A percentile compares a stretch with the other conserved stretches of the same genome.
Conservation (phyloP, 176 grass and related monocot genomes). For the Neostapfia colusana region DNA sequence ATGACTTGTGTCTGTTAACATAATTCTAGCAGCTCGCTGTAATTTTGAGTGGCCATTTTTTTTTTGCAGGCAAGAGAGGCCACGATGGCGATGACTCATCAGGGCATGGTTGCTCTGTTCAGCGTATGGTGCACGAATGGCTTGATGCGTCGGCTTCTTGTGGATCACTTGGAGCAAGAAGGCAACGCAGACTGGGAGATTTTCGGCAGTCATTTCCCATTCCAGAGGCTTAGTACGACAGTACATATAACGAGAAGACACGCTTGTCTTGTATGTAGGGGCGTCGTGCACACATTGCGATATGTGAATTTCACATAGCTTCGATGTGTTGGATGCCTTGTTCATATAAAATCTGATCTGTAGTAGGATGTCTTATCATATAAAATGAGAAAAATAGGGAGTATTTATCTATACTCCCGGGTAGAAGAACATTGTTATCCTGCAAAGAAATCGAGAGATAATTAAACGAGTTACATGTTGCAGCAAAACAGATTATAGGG, state of each 20-base stretch:
- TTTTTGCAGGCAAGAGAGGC: conserved; percentile 42
- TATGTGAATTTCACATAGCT: background rate
- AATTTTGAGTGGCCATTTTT: background rate
- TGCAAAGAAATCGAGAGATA: too few relatives aligned
- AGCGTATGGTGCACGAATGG: too few relatives aligned
- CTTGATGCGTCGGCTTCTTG: background rate
- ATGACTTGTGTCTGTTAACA: background rate
- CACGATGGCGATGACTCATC: conserved; percentile 38
- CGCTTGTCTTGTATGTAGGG: conserved; percentile 1
- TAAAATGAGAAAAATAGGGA: too few relatives aligned
- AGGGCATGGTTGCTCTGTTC: background rate
- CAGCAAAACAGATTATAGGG: too few relatives aligned
- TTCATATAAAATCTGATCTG: too few relatives aligned
- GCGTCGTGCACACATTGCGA: background rate
- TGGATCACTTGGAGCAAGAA: background rate
- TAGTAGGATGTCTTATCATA: too few relatives aligned
- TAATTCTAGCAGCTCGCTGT: background rate
- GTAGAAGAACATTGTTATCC: too few relatives aligned
- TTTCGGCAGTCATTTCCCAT: background rate
- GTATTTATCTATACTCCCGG: too few relatives aligned
- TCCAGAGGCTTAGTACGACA: background rate
- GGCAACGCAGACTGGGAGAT: background rate
- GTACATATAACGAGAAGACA: background rate
- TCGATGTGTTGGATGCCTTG: background rate
- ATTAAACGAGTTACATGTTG: too few relatives aligned